Conservation (phyloP, 2,329 filamentous ascomycete species). For the Pestalotiopsis sp. region DNA sequence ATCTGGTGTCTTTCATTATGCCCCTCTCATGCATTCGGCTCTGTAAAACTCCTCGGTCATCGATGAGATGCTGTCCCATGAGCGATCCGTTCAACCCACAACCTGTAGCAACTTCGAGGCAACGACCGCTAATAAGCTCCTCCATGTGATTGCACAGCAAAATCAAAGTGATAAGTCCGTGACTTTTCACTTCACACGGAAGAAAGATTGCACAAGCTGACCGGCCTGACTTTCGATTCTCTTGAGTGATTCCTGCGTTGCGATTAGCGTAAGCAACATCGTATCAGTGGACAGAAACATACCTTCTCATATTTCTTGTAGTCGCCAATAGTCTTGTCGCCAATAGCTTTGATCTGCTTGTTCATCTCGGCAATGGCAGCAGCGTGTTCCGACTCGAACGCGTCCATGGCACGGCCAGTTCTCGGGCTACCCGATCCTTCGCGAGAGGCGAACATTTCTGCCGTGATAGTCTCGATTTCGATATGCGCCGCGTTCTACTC, state of each 20-base stretch:
- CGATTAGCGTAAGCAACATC: slow-evolving; percentile 16
- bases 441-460: slow-evolving; percentile 10
- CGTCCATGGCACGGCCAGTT: slow-evolving; percentile 17
- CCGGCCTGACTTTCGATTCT: slow-evolving; percentile 28
- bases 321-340: slow-evolving; percentile 29
- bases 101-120: neutral
- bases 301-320: slow-evolving; percentile 32
- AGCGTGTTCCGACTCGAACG: slow-evolving; percentile 22
- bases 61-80: neutral
- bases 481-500: slow-evolving; percentile 25
- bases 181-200: neutral
- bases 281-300: neutral
- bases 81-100: neutral
- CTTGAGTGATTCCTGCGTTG: slow-evolving; percentile 31
- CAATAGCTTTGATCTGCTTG: slow-evolving; percentile 23
- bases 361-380: slow-evolving; percentile 20
- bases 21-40: neutral
- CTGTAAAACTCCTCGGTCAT: neutral
- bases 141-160: neutral
- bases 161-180: neutral
- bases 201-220: slow-evolving; percentile 26
- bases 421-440: slow-evolving; percentile 9
- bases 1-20: neutral
- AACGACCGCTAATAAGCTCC: too few species aligned
- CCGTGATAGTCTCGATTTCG: slow-evolving; percentile 24